Conservation (phyloP, 768 basidiomycete species). For the Amanita polypyramis region DNA sequence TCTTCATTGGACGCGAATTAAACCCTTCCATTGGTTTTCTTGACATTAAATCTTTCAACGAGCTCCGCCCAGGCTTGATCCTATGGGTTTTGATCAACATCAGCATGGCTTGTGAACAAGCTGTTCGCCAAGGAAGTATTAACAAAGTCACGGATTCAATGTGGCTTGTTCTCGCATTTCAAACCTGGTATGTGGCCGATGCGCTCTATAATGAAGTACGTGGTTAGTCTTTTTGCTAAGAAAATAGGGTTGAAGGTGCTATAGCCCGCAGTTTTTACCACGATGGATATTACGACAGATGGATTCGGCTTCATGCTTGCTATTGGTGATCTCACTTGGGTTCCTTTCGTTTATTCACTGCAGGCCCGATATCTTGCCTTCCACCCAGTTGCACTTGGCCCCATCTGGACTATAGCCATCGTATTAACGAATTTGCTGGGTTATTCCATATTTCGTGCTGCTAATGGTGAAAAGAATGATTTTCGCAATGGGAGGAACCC, state of each 20-base stretch:
- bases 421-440: constrained; percentile 59
- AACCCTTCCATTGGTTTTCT: constrained; percentile 79
- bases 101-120: constrained; percentile 87
- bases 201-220: constrained; percentile 81
- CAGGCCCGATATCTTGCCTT: constrained; percentile 96
- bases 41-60: constrained; percentile 64
- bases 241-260: neutral
- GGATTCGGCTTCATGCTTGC: constrained; percentile 99
- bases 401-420: constrained; percentile 43
- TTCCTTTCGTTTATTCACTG: constrained; percentile 89
- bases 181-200: constrained; percentile 81
- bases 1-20: constrained; percentile 88
- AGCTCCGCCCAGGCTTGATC: constrained; percentile 84
- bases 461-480: constrained; percentile 92
- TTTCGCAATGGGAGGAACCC: constrained; percentile 92
- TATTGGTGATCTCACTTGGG: constrained; percentile 86
- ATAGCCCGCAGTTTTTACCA: constrained; percentile 81
- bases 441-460: constrained; percentile 82
- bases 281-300: constrained; percentile 96
- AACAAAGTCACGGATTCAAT: constrained; percentile 75
- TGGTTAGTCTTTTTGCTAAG: constrained; percentile 1
- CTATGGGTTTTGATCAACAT: constrained; percentile 89
- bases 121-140: constrained; percentile 64
- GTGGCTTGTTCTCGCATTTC: constrained; percentile 82
- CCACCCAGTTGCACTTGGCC: constrained; percentile 69